Evolutionary conservation across 176 grass and related monocot species (phyloP).

Genomic region (Urochloa ruziziensis): DNA sequence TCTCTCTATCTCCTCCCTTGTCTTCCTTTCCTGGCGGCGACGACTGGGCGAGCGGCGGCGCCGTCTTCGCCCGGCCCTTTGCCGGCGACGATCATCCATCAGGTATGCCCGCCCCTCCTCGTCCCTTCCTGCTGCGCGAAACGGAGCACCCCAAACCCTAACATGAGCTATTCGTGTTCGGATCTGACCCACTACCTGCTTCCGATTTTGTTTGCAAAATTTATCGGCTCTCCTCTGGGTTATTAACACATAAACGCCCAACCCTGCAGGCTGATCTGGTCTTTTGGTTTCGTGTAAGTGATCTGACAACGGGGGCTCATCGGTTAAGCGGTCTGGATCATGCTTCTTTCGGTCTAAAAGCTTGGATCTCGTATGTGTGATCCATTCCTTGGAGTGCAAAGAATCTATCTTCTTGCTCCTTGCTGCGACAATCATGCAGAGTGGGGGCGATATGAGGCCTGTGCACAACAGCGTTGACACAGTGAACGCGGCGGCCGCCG

Average conservation of each 20-base stretch:
- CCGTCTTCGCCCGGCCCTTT: background rate
- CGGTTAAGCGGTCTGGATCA: background rate
- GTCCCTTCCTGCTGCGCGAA: background rate
- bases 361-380: slow-evolving; percentile 31
- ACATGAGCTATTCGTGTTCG: background rate
- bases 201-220: background rate
- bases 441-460: slow-evolving; percentile 53
- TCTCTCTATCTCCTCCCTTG: too few species aligned
- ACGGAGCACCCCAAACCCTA: background rate
- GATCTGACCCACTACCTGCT: background rate
- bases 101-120: background rate
- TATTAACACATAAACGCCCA: background rate
- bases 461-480: slow-evolving; percentile 78
- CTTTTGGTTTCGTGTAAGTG: background rate
- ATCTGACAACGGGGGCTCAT: slow-evolving; percentile 10
- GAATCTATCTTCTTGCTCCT: background rate
- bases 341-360: background rate
- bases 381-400: background rate
- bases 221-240: background rate
- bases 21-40: too few species aligned
- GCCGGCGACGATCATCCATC: background rate
- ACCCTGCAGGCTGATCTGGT: slow-evolving; percentile 21
- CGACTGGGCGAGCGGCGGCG: background rate
- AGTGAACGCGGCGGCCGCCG: slow-evolving; percentile 81
- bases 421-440: slow-evolving; percentile 28